These are phyloP conservation scores for Fragaria ananassa DNA, from an alignment of 306 rosid genomes.

Conservation along the genomic window DNA sequence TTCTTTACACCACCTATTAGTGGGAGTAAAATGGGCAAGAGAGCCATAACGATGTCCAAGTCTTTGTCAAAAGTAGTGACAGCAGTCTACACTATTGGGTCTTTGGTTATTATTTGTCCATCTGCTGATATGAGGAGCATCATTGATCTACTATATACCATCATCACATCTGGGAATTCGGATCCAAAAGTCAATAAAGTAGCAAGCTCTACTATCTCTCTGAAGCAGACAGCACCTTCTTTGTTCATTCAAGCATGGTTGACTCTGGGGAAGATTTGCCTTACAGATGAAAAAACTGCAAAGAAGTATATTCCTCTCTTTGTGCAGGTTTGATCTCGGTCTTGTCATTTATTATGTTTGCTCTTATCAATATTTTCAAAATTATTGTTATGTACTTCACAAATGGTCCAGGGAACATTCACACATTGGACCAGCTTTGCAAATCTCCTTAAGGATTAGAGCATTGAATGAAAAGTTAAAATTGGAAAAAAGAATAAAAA, in stretches of 20 bases:
- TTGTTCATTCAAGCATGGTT: constrained; percentile 85
- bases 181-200: constrained; percentile 52
- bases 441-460: not conserved
- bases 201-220: constrained; percentile 45
- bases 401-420: not conserved
- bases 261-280: constrained; percentile 92
- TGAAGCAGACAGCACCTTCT: constrained; percentile 63
- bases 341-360: constrained; percentile 20
- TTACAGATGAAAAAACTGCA: constrained; percentile 84
- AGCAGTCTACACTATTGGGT: constrained; percentile 82
- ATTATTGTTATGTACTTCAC: not conserved
- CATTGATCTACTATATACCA: constrained; percentile 61
- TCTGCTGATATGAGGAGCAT: constrained; percentile 52
- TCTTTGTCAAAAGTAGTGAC: constrained; percentile 56
- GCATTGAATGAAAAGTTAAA: not conserved
- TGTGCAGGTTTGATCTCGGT: constrained; percentile 59
- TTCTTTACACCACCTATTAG: constrained; percentile 64
- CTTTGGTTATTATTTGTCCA: constrained; percentile 71
- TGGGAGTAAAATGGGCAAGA: constrained; percentile 52
- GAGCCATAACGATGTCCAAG: constrained; percentile 38
- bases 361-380: not conserved
- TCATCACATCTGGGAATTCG: constrained; percentile 77
- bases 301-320: constrained; percentile 81
- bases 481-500: not conserved
- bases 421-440: not conserved